Base-by-base conservation (phyloP, 2,329 filamentous ascomycete genomes). In the Phyllosticta citribraziliensis region DNA sequence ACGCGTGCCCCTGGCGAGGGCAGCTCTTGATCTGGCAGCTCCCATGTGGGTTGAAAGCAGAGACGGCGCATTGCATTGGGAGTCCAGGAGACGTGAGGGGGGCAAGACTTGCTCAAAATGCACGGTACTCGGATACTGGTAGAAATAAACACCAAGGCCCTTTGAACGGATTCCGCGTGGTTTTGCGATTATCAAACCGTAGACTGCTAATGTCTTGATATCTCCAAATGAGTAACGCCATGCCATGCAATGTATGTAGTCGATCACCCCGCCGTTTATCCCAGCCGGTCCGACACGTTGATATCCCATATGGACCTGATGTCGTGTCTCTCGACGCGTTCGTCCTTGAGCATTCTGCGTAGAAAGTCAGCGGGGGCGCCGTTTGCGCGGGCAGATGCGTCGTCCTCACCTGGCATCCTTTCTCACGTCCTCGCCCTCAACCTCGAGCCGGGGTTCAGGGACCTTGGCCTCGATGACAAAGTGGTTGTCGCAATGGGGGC, bases 401-500 rank as follows among this genome's bases (percentile, higher is more conserved):
- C 8, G 12, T 19, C 19, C 40, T 54, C 56, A 58, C 78, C 88
- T 84, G 69, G 84, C 84, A 75, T 99, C 90, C 68, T 92, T 82
- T 63, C 94, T 82, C 2, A 87, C 86, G 76, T 99, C 95, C 65
- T 95, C 93, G 64, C 93, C 89, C 78, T 99, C 94, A 57, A 99
- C 83, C 66, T 92, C 85, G 57, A 99, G 77, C 40, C 88, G 83
- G 10, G 92, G 84, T 76, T 95, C 89, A 22, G 94, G 90, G 4
- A 88, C 89, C 67, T 88, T 76, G 57, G 94, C 95, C 4, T 97
- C 92, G 65, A 99, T 81, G 50, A 99, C 88, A 72, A 92, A 99
- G 76, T 99, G 95, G 78, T 99, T 99, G 73, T 99, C 94, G 80
- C 94, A 99, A 78, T 97, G 90, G 22, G 94, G 95, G 80, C 94